These are phyloP conservation scores for Aspergillus melleus DNA, from an alignment of 2,329 filamentous ascomycete genomes.

Conservation along the genomic window DNA sequence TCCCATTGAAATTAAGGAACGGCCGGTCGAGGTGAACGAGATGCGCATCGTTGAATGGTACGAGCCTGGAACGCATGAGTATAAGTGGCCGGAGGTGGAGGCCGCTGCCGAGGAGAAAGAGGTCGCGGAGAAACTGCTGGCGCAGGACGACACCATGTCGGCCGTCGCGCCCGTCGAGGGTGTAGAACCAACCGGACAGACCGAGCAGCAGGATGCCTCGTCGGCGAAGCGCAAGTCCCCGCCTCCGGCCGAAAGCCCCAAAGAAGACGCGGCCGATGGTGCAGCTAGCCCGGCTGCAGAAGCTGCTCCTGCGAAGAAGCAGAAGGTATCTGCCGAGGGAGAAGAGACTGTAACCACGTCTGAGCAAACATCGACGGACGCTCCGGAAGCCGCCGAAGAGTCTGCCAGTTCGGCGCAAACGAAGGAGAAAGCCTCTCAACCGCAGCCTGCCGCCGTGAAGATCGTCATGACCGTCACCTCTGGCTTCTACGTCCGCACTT, in stretches of 20 bases:
- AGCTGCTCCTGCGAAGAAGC: slow-evolving; percentile 26
- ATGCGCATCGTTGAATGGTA: slow-evolving; percentile 81
- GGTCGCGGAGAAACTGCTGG: slow-evolving; percentile 68
- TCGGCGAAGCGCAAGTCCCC: slow-evolving; percentile 37
- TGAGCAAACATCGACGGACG: slow-evolving; percentile 13
- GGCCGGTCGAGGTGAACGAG: slow-evolving; percentile 74
- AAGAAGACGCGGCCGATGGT: slow-evolving; percentile 18
- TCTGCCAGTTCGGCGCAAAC: background rate
- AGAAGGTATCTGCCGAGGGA: slow-evolving; percentile 31
- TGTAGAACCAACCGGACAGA: slow-evolving; percentile 4
- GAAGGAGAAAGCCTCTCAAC: slow-evolving; percentile 4
- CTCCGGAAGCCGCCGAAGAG: slow-evolving; percentile 5
- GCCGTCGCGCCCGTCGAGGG: slow-evolving; percentile 28
- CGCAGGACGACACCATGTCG: slow-evolving; percentile 33
- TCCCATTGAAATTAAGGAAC: slow-evolving; percentile 77
- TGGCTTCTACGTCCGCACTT: slow-evolving; percentile 92
- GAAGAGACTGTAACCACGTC: slow-evolving; percentile 19
- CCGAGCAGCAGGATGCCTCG: slow-evolving; percentile 16
- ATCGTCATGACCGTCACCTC: slow-evolving; percentile 91
- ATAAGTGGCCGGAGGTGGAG: slow-evolving; percentile 77
- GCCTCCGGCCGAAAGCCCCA: slow-evolving; percentile 26
- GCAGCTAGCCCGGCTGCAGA: slow-evolving; percentile 5
- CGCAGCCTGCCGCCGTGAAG: slow-evolving; percentile 67
- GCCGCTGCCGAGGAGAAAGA: slow-evolving; percentile 72
- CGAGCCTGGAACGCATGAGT: slow-evolving; percentile 77